These are phyloP conservation scores for Vitis hybrid DNA, from an alignment of 177 flowering plant species.

Conservation along the genomic window DNA sequence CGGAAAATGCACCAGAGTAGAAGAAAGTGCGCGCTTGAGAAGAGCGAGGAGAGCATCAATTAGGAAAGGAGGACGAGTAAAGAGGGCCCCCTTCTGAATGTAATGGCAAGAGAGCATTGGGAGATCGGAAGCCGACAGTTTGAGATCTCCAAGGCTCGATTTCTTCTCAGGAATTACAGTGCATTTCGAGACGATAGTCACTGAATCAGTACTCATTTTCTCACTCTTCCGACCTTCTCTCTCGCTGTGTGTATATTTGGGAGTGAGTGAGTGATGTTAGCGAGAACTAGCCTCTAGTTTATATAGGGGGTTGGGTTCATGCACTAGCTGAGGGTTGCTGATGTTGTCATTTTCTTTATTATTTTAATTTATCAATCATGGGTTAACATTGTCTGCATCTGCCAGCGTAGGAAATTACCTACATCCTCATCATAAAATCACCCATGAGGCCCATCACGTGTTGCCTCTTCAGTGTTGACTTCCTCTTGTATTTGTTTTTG, in stretches of 20 bases:
- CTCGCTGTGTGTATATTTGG: background rate
- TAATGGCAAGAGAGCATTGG: constrained; percentile 75
- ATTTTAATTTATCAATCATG: background rate
- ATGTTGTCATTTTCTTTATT: background rate
- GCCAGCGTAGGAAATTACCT: no score
- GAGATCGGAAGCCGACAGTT: constrained; percentile 66
- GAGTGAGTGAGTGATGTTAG: constrained; percentile 8
- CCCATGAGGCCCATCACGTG: no score
- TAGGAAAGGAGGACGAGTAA: constrained; percentile 35
- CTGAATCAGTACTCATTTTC: constrained; percentile 21
- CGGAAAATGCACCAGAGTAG: constrained; percentile 51
- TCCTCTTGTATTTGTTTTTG: no score
- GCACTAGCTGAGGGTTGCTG: constrained; percentile 16
- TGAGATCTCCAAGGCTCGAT: constrained; percentile 38
- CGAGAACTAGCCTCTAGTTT: constrained; percentile 7
- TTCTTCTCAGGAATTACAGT: constrained; percentile 34
- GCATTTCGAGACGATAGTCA: constrained; percentile 33
- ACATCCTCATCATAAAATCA: no score
- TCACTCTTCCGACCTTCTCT: constrained; percentile 1
- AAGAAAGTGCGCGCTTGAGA: constrained; percentile 42
- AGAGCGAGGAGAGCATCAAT: constrained; percentile 21
- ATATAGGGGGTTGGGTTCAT: constrained; percentile 26
- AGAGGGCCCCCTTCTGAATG: constrained; percentile 66
- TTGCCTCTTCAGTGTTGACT: no score
- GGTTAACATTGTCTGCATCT: no score